Evolutionary conservation across 1,139 yeast genomes (phyloP).

Genomic region (Blastobotrys arbuscula): DNA sequence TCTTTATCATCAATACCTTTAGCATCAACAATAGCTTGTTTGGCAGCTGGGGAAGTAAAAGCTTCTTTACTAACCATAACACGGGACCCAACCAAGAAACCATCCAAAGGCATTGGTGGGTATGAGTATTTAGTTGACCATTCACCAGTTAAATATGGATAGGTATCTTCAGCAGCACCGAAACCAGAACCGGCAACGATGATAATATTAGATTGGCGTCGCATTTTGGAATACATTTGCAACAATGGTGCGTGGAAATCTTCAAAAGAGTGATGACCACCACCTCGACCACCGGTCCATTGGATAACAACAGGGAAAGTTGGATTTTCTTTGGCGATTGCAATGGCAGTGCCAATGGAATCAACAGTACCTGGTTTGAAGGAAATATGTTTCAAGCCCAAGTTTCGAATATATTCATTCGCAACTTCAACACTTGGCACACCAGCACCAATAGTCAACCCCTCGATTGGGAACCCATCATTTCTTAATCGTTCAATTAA

Average conservation of each 20-base stretch:
- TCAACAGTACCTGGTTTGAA: slow-evolving; percentile 98
- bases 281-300: slow-evolving; percentile 99
- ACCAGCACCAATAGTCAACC: slow-evolving; percentile 98
- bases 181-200: slow-evolving; percentile 97
- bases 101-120: slow-evolving; percentile 99
- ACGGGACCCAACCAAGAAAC: slow-evolving; percentile 92
- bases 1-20: slow-evolving; percentile 80
- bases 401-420: slow-evolving; percentile 85
- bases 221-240: slow-evolving; percentile 91
- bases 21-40: slow-evolving; percentile 83
- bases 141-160: slow-evolving; percentile 93
- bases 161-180: slow-evolving; percentile 94
- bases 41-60: slow-evolving; percentile 88
- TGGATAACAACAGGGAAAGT: slow-evolving; percentile 92
- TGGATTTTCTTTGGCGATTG: slow-evolving; percentile 95
- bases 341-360: slow-evolving; percentile 77
- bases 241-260: slow-evolving; percentile 97
- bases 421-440: slow-evolving; percentile 98
- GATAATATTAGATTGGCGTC: slow-evolving; percentile 84
- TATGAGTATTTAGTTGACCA: slow-evolving; percentile 83
- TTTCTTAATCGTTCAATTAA: slow-evolving; percentile 82
- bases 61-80: slow-evolving; percentile 98
- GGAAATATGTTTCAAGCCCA: slow-evolving; percentile 90
- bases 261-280: slow-evolving; percentile 99
- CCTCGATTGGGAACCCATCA: slow-evolving; percentile 92